Base-by-base conservation (phyloP, 306 rosid species). In the Vicia faba region DNA sequence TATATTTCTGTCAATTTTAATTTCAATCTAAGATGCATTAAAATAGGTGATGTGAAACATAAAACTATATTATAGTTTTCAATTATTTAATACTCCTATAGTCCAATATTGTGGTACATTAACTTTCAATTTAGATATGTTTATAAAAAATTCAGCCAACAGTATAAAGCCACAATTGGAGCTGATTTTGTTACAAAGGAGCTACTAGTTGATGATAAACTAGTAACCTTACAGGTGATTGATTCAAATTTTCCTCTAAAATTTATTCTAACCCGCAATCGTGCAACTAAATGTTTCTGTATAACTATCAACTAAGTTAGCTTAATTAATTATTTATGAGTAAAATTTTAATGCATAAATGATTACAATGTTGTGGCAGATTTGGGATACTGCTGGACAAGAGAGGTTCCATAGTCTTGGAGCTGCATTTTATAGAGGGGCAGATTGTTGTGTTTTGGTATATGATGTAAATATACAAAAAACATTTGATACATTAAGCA, bases 371-470 rank as follows among this genome's bases (percentile, higher is more conserved):
- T 14, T 75, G 0, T 65, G 73, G 81, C 75, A 92, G 98, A 84
- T 92, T 76, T 92, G 98, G 98, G 98, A 92, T 73, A 92, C 98
- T 4, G 98, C 98, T 51, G 98, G 98, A 14, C 96, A 89, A 41
- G 98, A 92, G 64, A 84, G 92, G 84, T 92, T 92, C 36, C 96
- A 89, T 19, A 84, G 96, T 76, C 82, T 89, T 19, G 95, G 96
- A 0, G 82, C 89, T 58, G 96, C 96, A 57, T 92, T 89, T 80
- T 92, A 87, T 36, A 78, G 98, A 54, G 98, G 98, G 2, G 88
- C 98, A 41, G 98, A 92, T 81, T 92, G 98, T 31, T 92, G 98
- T 80, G 92, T 92, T 74, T 79, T 92, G 72, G 95, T 89, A 2
- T 92, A 82, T 71, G 98, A 92, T 76, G 88, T 92, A 44, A 92